phyloP scores from a whole-genome alignment of 2,329 filamentous ascomycete species.

The Phaeophleospora eucalypticola region DNA sequence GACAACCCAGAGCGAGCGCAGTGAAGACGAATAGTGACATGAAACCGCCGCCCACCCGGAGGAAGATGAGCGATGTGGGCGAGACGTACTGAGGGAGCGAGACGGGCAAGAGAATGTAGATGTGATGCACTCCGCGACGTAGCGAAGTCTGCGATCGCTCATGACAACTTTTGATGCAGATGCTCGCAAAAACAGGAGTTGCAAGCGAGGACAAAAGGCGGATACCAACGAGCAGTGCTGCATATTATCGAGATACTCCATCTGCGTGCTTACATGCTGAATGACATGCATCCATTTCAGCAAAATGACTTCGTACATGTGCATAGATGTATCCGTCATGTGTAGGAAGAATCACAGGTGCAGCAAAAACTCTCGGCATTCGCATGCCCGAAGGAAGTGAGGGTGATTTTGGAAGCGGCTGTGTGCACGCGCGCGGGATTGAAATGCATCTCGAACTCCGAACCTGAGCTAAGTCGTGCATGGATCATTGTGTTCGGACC shows the following conservation, averaged over 20 bases:
- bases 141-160: too few species aligned
- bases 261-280: constrained; percentile 1
- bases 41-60: constrained; percentile 47
- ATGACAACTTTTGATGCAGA: too few species aligned
- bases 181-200: too few species aligned
- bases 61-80: constrained; percentile 33
- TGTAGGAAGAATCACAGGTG: too few species aligned
- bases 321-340: too few species aligned
- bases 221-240: neutral
- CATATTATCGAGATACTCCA: constrained; percentile 8
- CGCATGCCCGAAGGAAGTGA: too few species aligned
- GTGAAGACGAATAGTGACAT: constrained; percentile 33
- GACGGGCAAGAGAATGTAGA: too few species aligned
- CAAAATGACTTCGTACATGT: too few species aligned
- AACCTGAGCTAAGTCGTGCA: neutral
- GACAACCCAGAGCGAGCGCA: neutral
- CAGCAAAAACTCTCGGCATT: too few species aligned
- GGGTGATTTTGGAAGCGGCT: too few species aligned
- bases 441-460: neutral
- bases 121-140: too few species aligned
- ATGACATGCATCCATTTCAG: too few species aligned
- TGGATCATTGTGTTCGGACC: neutral
- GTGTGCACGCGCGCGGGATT: neutral
- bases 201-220: neutral
- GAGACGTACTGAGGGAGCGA: constrained; percentile 31